Conservation (phyloP, 257 asterid genomes). For the Henckelia pumila region DNA sequence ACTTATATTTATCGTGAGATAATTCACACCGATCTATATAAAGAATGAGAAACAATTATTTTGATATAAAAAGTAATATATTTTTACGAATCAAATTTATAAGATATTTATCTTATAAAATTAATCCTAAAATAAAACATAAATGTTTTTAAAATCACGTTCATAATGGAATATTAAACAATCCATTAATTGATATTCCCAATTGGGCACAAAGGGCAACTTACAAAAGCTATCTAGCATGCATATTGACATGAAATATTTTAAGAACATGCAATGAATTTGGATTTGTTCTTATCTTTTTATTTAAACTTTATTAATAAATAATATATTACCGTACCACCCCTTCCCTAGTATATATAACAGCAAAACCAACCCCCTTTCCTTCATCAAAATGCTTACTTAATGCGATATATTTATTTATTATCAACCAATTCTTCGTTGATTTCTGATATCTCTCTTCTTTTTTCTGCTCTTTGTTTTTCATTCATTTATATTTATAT, state of each 20-base stretch:
- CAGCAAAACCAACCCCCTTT: slow-evolving; percentile 1
- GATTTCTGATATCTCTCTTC: background rate
- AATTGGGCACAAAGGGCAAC: background rate
- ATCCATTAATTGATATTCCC: background rate
- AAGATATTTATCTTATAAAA: too few relatives aligned
- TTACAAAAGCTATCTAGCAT: background rate
- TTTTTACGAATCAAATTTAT: too few relatives aligned
- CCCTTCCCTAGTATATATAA: slow-evolving; percentile 16
- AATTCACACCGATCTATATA: too few relatives aligned
- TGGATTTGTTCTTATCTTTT: background rate
- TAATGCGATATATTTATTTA: too few relatives aligned
- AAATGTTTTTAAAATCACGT: too few relatives aligned
- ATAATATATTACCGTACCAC: too few relatives aligned
- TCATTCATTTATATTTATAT: background rate
- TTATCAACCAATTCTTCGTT: background rate
- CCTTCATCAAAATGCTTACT: background rate
- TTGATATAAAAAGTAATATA: too few relatives aligned
- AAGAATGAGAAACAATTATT: too few relatives aligned
- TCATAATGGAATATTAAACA: background rate
- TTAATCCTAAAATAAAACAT: too few relatives aligned
- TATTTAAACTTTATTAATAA: too few relatives aligned
- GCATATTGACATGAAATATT: too few relatives aligned
- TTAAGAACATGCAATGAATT: background rate
- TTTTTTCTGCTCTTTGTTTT: background rate
- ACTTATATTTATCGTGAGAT: too few relatives aligned